phyloP scores from a whole-genome alignment of 2,329 filamentous ascomycete species.

The Colletotrichum navitas region DNA sequence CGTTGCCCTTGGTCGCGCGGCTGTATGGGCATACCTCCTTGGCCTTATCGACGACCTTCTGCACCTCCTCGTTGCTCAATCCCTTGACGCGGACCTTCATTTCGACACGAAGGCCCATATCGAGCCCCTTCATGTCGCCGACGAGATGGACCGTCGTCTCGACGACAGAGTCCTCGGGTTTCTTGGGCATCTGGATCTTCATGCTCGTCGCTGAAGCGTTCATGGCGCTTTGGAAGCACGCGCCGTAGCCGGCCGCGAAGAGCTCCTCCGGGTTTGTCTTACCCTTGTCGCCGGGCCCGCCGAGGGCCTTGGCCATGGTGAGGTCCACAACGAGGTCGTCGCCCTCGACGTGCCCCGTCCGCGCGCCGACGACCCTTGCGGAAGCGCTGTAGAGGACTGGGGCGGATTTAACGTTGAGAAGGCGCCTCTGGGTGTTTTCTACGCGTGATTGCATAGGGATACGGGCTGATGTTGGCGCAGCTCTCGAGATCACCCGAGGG shows the following conservation, averaged over 20 bases:
- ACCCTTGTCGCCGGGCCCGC: conserved; percentile 53
- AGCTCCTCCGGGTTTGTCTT: conserved; percentile 63
- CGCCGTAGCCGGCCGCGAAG: conserved; percentile 61
- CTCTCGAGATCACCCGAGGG: conserved; percentile 9
- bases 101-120: conserved; percentile 59
- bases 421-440: conserved; percentile 42
- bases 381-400: conserved; percentile 54
- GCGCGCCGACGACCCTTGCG: conserved; percentile 55
- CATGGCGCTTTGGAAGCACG: conserved; percentile 62
- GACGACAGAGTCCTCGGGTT: conserved; percentile 53
- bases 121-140: conserved; percentile 58
- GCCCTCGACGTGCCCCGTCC: conserved; percentile 48
- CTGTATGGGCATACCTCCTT: conserved; percentile 49
- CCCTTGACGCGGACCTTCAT: conserved; percentile 55
- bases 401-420: conserved; percentile 55
- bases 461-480: background rate
- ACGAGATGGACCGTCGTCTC: conserved; percentile 58
- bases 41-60: conserved; percentile 47
- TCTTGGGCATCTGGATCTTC: conserved; percentile 56
- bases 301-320: conserved; percentile 58
- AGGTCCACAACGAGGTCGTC: conserved; percentile 51
- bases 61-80: conserved; percentile 44
- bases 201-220: conserved; percentile 55
- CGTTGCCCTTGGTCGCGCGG: conserved; percentile 47
- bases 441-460: background rate